These are phyloP conservation scores for Elongisporangium anandrum DNA, from an alignment of 352 stramenopile species.

Conservation along the genomic window DNA sequence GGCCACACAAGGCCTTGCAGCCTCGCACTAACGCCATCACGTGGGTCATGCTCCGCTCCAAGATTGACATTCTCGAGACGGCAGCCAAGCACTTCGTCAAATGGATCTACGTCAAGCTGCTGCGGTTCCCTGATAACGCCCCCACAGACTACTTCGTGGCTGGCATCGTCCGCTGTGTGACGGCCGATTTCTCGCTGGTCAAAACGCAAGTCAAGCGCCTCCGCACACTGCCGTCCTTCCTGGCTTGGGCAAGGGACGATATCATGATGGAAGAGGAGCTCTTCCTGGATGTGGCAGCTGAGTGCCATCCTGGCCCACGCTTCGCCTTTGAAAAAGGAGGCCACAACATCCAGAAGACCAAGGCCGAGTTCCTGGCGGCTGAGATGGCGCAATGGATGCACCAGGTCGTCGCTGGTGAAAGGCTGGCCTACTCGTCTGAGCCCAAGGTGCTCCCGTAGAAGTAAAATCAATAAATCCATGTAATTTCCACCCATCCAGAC, in stretches of 20 bases:
- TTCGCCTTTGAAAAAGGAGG: constrained; percentile 43
- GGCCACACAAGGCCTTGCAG: constrained; percentile 36
- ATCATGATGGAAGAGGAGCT: constrained; percentile 55
- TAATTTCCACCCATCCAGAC: no score
- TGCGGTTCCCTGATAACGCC: constrained; percentile 41
- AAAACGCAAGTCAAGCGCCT: constrained; percentile 21
- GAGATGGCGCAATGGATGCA: constrained; percentile 46
- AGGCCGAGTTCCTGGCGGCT: constrained; percentile 30
- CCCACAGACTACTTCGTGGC: constrained; percentile 49
- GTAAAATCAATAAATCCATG: no score
- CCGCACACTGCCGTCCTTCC: constrained; percentile 28
- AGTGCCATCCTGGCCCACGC: constrained; percentile 26
- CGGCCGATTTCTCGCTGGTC: constrained; percentile 39
- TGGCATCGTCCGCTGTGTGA: constrained; percentile 45
- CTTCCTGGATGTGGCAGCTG: constrained; percentile 27
- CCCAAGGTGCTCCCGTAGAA: no score
- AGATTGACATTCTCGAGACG: constrained; percentile 10
- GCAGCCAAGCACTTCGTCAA: constrained; percentile 23
- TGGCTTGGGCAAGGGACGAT: constrained; percentile 62
- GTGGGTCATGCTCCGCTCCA: constrained; percentile 24
- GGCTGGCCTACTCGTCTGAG: no score
- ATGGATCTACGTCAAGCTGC: constrained; percentile 38
- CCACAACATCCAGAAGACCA: constrained; percentile 80
- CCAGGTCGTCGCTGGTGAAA: constrained; percentile 14
- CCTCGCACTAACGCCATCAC: constrained; percentile 25